A percentile compares a stretch with the other conserved stretches of the same genome.
Evolutionary conservation across 2,329 filamentous ascomycete genomes (phyloP).

Genomic region (Ceratocystis ficicola): DNA sequence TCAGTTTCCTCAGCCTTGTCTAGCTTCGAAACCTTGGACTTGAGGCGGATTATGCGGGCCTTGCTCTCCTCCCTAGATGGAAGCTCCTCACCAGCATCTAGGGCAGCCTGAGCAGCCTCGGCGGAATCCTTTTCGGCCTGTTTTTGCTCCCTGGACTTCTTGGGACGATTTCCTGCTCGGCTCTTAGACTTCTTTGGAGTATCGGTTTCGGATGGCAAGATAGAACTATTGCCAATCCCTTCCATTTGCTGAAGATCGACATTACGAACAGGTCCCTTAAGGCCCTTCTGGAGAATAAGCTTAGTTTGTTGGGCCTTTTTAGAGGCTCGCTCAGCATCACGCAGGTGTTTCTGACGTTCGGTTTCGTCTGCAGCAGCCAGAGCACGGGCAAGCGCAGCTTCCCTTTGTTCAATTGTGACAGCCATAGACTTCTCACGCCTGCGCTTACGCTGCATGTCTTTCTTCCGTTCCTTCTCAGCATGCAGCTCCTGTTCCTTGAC

Average conservation of each 20-base stretch:
- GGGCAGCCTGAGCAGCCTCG: slow-evolving; percentile 72
- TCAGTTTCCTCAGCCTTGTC: slow-evolving; percentile 26
- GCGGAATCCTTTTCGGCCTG: slow-evolving; percentile 71
- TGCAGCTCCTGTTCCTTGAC: slow-evolving; percentile 82
- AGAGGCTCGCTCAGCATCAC: slow-evolving; percentile 77
- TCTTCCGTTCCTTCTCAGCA: slow-evolving; percentile 97
- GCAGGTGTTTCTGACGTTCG: slow-evolving; percentile 67
- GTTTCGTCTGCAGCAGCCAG: slow-evolving; percentile 67
- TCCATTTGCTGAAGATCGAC: slow-evolving; percentile 64
- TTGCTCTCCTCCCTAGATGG: slow-evolving; percentile 48
- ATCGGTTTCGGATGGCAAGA: slow-evolving; percentile 55
- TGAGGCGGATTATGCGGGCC: slow-evolving; percentile 52
- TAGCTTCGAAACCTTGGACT: slow-evolving; percentile 32
- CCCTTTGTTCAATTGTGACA: slow-evolving; percentile 81
- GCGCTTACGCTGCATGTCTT: slow-evolving; percentile 97
- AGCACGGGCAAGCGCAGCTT: slow-evolving; percentile 66
- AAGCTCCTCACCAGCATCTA: slow-evolving; percentile 66
- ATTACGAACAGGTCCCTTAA: slow-evolving; percentile 60
- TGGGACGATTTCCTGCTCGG: slow-evolving; percentile 55
- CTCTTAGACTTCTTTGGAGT: slow-evolving; percentile 42
- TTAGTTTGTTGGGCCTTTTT: slow-evolving; percentile 90
- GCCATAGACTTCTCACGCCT: slow-evolving; percentile 93
- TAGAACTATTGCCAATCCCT: slow-evolving; percentile 73
- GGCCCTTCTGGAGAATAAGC: slow-evolving; percentile 72
- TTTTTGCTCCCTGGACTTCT: slow-evolving; percentile 85